These are phyloP conservation scores for Xylariaceae sp. DNA, from an alignment of 2,329 filamentous ascomycete species.

Conservation along the genomic window DNA sequence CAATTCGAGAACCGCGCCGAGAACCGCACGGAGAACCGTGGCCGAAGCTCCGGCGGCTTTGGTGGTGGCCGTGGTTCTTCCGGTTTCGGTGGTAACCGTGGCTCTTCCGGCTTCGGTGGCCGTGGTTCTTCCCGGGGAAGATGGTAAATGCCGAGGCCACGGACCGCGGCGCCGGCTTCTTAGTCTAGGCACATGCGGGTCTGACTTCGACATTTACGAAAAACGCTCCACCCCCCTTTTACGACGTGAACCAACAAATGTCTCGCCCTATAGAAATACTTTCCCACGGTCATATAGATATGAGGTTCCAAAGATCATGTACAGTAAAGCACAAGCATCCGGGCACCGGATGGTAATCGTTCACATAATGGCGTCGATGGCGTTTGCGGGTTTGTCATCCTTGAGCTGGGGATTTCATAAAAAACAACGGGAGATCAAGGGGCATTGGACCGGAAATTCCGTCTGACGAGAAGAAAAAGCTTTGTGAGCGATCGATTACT, in stretches of 20 bases:
- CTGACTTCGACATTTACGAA: constrained; percentile 5
- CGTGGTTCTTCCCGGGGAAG: background rate
- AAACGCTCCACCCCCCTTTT: background rate
- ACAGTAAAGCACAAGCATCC: constrained; percentile 8
- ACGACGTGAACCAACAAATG: background rate
- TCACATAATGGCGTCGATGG: constrained; percentile 18
- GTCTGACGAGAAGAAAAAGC: constrained; percentile 5
- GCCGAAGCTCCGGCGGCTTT: background rate
- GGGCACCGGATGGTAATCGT: constrained; percentile 12
- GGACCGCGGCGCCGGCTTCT: constrained; percentile 9
- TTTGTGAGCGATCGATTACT: constrained; percentile 4
- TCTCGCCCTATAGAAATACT: background rate
- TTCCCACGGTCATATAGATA: constrained; percentile 12
- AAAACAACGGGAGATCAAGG: constrained; percentile 14
- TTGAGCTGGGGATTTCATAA: constrained; percentile 9
- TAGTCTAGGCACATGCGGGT: background rate
- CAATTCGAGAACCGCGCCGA: no score
- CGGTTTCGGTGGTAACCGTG: constrained; percentile 3
- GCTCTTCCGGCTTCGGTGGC: background rate
- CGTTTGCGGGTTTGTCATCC: constrained; percentile 22
- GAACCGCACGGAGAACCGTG: no score
- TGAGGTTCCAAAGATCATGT: constrained; percentile 8
- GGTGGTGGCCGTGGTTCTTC: background rate
- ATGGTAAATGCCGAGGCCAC: background rate
- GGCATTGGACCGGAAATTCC: constrained; percentile 12